phyloP scores from a whole-genome alignment of 345 rosid species.

The Ricinus communis region DNA sequence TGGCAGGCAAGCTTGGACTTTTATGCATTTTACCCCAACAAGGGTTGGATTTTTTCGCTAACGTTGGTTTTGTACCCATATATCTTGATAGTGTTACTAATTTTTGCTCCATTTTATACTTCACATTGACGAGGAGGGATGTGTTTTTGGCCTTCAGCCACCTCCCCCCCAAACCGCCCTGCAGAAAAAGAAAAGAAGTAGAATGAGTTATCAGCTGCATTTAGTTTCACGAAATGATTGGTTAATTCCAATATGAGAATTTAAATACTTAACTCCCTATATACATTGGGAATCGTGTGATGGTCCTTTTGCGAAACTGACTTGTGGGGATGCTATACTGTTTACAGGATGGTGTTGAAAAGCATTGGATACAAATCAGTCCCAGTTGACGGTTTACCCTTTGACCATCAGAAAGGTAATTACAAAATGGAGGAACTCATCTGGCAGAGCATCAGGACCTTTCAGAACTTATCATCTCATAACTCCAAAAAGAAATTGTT shows the following conservation, averaged over 20 bases:
- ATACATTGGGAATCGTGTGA: not conserved
- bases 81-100: not conserved
- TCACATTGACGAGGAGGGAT: not conserved
- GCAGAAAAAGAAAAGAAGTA: not conserved
- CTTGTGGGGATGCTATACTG: constrained; percentile 7
- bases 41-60: not conserved
- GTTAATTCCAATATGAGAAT: not conserved
- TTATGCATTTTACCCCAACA: not conserved
- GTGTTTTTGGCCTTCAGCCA: not conserved
- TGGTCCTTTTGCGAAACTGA: not conserved
- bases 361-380: constrained; percentile 94
- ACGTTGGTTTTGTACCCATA: not conserved
- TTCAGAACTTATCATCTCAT: not conserved
- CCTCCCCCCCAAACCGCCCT: not conserved
- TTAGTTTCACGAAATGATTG: not conserved
- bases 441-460: not conserved
- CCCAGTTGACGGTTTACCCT: constrained; percentile 68
- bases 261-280: not conserved
- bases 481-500: not conserved
- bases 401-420: constrained; percentile 77
- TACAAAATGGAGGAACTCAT: not conserved
- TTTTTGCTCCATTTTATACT: not conserved
- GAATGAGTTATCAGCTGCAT: not conserved
- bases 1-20: not conserved
- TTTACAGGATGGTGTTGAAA: constrained; percentile 72